A percentile compares a stretch with the other conserved stretches of the same genome.
Evolutionary conservation across 225 moss, liverwort and hornwort genomes (phyloP).

Genomic region (Lunularia cruciata): DNA sequence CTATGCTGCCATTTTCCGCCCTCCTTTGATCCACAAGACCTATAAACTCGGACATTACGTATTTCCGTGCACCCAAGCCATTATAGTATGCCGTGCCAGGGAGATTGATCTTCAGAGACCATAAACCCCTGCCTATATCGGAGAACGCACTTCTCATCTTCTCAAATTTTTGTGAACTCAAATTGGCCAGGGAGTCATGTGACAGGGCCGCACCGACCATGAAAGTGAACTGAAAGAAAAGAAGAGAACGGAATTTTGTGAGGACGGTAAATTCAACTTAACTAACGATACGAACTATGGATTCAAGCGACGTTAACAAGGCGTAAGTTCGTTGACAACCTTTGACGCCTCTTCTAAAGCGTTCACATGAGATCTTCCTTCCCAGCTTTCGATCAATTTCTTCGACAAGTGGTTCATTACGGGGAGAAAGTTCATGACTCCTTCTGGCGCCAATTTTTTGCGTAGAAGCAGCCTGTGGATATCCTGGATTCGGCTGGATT

Average conservation of each 20-base stretch:
- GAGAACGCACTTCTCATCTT: background rate
- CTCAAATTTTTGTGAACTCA: background rate
- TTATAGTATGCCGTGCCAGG: background rate
- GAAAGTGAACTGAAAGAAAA: background rate
- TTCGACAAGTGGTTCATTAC: background rate
- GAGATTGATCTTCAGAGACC: background rate
- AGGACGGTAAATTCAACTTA: background rate
- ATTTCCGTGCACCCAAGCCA: background rate
- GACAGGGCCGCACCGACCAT: background rate
- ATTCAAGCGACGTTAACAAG: too few species aligned
- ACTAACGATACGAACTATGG: too few species aligned
- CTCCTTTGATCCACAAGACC: background rate
- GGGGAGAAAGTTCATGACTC: background rate
- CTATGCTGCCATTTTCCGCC: background rate
- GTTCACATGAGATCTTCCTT: background rate
- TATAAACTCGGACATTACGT: background rate
- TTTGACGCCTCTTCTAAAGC: background rate
- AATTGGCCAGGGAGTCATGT: background rate
- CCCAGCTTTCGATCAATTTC: background rate
- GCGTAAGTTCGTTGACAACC: background rate
- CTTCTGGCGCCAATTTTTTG: background rate
- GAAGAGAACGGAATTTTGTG: background rate
- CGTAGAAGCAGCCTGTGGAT: background rate
- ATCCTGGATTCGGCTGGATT: background rate
- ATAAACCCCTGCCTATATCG: background rate